Base-by-base conservation (phyloP, 495 filamentous ascomycete species). In the Penicillium pulvis region DNA sequence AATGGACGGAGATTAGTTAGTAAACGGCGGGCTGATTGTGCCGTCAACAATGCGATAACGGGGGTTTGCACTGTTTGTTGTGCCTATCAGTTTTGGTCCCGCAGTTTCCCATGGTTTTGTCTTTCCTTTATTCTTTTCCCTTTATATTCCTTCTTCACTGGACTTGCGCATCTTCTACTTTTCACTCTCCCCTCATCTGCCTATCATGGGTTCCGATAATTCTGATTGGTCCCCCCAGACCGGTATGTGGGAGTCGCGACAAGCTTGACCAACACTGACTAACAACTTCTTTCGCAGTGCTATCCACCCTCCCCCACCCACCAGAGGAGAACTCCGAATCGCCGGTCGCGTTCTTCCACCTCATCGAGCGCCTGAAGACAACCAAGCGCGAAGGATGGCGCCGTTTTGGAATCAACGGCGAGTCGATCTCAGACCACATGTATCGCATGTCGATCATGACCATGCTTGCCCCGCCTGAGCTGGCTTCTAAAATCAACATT, bases 341-440 rank as follows among this genome's bases (percentile, higher is more conserved):
- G 0, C 92, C 93, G 1, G 65, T 98, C 47, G 86, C 90, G 41
- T 98, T 97, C 80, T 91, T 98, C 67, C 94, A 98, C 76, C 76
- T 97, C 56, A 83, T 98, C 48, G 89, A 93, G 76, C 88, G 89
- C 33, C 82, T 98, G 12, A 98, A 98, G 84, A 96, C 92, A 14
- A 95, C 87, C 55, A 93, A 93, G 68, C 89, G 94, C 59, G 95
- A 97, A 75, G 94, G 94, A 51, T 98, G 94, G 94, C 86, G 87
- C 58, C 86, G 93, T 35, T 95, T 97, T 68, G 85, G 83, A 45
- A 91, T 98, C 69, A 65, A 83, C 55, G 75, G 74, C 58, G 94
- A 98, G 74, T 94, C 90, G 1, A 97, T 98, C 71, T 83, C 91
- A 26, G 94, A 98, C 75, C 94, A 98, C 79, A 98, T 98, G 94